Evolutionary conservation across 192 early-diverging fungal species (phyloP), one percentile per base, ranked within the genome.

Genomic region (Kappamyces sp.): DNA sequence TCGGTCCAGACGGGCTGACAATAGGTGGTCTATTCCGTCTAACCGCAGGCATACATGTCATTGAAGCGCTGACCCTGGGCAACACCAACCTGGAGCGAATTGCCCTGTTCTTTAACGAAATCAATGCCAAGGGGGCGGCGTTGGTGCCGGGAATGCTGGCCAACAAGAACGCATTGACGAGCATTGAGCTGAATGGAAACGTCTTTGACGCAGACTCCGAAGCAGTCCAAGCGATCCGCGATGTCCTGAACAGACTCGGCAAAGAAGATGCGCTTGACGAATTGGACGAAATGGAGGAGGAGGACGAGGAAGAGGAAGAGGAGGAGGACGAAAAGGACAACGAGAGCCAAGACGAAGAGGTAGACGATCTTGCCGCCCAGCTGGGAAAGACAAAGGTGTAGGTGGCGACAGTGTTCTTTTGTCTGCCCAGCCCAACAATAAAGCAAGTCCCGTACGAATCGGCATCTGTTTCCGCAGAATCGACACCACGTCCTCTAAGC

Each of bases 271-370:
- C 86, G 32, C 70, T 98, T 47, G 92, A 90, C 42, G 94, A 94
- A 55, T 73, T 98, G 40, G 93, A 96, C 55, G 95, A 98, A 58
- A 98, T 98, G 93, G 92, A 94, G 64, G 61, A 72, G 5, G 73
- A 78, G 1, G 82, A 84, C 3, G 79, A 84, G 42, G 86, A 84
- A 6, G 87, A 88, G 9, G 88, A 88, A 9, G 81, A 81, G 2
- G 87, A 82, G 3, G 66, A 68, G 35, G 71, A 75, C 15, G 63
- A 68, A 39, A 66, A 65, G 47, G 64, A 63, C 9, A 63, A 66
- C 7, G 64, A 62, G 37, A 64, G 66, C 1, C 63, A 61, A 5
- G 60, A 70, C 5, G 59, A 72, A 6, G 73, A 74, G 23, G 73
- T 53, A 10, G 61, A 73, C 32, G 47, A 44, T 0, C 37, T 58